Conservation (phyloP, 2,329 filamentous ascomycete species). For the Chaetomium sp. region DNA sequence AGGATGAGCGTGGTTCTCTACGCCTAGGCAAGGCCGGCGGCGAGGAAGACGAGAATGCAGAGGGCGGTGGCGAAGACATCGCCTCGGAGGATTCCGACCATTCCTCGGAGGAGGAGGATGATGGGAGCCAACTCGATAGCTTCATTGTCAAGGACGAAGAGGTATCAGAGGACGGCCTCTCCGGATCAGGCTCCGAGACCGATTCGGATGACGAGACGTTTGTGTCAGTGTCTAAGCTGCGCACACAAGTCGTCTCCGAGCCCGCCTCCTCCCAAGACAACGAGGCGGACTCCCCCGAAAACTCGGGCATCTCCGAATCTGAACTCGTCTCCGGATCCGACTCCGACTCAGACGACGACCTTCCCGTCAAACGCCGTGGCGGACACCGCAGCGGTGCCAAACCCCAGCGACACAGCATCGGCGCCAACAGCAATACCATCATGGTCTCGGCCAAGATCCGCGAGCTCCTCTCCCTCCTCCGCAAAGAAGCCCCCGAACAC, state of each 20-base stretch:
- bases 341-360: slow-evolving; percentile 28
- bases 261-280: slow-evolving; percentile 36
- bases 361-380: background rate
- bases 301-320: slow-evolving; percentile 29
- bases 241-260: slow-evolving; percentile 41
- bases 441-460: slow-evolving; percentile 87
- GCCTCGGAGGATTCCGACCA: slow-evolving; percentile 67
- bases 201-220: slow-evolving; percentile 43
- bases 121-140: slow-evolving; percentile 57
- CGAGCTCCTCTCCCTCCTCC: slow-evolving; percentile 78
- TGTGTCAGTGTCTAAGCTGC: slow-evolving; percentile 43
- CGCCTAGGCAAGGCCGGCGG: slow-evolving; percentile 79
- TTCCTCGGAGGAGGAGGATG: slow-evolving; percentile 58
- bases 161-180: slow-evolving; percentile 35
- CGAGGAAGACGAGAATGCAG: slow-evolving; percentile 82
- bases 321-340: slow-evolving; percentile 26
- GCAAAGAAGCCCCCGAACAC: slow-evolving; percentile 75
- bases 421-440: slow-evolving; percentile 52
- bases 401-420: slow-evolving; percentile 39
- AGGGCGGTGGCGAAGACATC: slow-evolving; percentile 81
- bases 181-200: slow-evolving; percentile 30
- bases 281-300: slow-evolving; percentile 41
- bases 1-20: slow-evolving; percentile 61
- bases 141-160: slow-evolving; percentile 58
- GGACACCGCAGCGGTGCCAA: background rate